phyloP scores from a whole-genome alignment of 2,329 filamentous ascomycete genomes.

The Alternaria gaisen region DNA sequence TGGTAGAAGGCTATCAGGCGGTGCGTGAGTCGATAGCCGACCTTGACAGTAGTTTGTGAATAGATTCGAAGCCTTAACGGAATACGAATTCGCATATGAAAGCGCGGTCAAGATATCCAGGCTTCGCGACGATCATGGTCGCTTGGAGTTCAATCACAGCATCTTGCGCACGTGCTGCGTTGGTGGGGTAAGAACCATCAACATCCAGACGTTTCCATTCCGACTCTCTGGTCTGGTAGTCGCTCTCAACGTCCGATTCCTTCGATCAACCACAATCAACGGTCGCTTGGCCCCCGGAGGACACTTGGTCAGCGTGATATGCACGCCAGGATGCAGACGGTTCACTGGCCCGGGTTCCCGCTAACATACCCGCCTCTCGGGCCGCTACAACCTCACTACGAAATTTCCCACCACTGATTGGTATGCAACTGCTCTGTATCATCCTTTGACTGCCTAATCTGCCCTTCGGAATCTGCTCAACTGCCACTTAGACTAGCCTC shows the following conservation, averaged over 20 bases:
- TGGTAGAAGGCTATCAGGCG: not conserved
- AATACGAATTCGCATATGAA: not conserved
- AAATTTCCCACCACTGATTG: slow-evolving; percentile 49
- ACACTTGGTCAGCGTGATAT: slow-evolving; percentile 32
- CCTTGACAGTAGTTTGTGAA: not conserved
- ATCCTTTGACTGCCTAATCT: slow-evolving; percentile 28
- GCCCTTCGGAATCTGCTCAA: slow-evolving; percentile 23
- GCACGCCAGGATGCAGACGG: slow-evolving; percentile 30
- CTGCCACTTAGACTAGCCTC: slow-evolving; percentile 38
- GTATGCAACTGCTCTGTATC: slow-evolving; percentile 7
- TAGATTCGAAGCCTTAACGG: not conserved
- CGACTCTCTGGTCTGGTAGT: slow-evolving; percentile 7
- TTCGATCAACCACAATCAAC: slow-evolving; percentile 24
- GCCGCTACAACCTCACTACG: slow-evolving; percentile 34
- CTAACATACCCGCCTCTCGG: slow-evolving; percentile 40
- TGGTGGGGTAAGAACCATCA: slow-evolving; percentile 2
- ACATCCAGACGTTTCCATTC: slow-evolving; percentile 13
- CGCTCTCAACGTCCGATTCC: not conserved
- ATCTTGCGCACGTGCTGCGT: not conserved
- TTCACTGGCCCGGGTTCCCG: slow-evolving; percentile 40
- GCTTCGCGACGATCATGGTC: not conserved
- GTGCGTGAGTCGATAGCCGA: not conserved
- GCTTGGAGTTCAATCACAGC: slow-evolving; percentile 1
- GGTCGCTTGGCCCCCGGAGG: slow-evolving; percentile 31
- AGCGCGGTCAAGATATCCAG: slow-evolving; percentile 5